These are phyloP conservation scores for Trichoderma lentiforme DNA, from an alignment of 2,329 filamentous ascomycete species.

Conservation along the genomic window DNA sequence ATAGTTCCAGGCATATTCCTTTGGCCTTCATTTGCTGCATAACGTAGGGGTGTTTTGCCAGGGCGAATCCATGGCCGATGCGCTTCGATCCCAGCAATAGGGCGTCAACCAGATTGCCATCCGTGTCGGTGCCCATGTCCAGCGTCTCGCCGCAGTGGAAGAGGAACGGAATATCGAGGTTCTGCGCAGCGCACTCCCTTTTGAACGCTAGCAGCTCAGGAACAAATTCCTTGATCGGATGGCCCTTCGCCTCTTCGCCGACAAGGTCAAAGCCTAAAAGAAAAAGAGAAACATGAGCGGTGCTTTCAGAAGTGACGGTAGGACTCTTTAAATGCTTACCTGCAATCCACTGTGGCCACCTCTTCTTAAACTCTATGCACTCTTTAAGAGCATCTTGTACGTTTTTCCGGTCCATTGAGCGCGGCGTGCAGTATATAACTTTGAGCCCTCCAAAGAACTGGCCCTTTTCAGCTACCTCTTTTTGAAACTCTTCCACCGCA, in stretches of 20 bases:
- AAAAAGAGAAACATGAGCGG: neutral
- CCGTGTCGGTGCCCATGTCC: slow-evolving; percentile 59
- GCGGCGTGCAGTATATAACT: slow-evolving; percentile 68
- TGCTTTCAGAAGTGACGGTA: neutral
- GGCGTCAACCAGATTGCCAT: slow-evolving; percentile 68
- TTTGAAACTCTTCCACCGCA: slow-evolving; percentile 49
- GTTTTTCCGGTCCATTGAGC: slow-evolving; percentile 49
- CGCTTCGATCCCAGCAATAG: slow-evolving; percentile 63
- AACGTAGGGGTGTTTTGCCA: slow-evolving; percentile 64
- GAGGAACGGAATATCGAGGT: slow-evolving; percentile 64
- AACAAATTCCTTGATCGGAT: slow-evolving; percentile 55
- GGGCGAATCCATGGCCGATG: slow-evolving; percentile 70
- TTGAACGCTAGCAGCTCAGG: slow-evolving; percentile 56
- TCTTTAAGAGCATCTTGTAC: slow-evolving; percentile 62
- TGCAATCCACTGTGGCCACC: slow-evolving; percentile 59
- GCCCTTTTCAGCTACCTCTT: slow-evolving; percentile 25
- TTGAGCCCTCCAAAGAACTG: slow-evolving; percentile 61
- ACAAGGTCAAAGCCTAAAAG: slow-evolving; percentile 63
- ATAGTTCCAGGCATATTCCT: slow-evolving; percentile 70
- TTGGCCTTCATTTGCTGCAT: slow-evolving; percentile 61
- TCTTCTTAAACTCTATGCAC: slow-evolving; percentile 57
- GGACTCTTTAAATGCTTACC: slow-evolving; percentile 41
- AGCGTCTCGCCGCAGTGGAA: slow-evolving; percentile 77
- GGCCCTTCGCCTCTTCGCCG: slow-evolving; percentile 62
- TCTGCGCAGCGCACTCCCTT: slow-evolving; percentile 44